phyloP scores from a whole-genome alignment of 164 flowering plant species.

The Dillenia turbinata region DNA sequence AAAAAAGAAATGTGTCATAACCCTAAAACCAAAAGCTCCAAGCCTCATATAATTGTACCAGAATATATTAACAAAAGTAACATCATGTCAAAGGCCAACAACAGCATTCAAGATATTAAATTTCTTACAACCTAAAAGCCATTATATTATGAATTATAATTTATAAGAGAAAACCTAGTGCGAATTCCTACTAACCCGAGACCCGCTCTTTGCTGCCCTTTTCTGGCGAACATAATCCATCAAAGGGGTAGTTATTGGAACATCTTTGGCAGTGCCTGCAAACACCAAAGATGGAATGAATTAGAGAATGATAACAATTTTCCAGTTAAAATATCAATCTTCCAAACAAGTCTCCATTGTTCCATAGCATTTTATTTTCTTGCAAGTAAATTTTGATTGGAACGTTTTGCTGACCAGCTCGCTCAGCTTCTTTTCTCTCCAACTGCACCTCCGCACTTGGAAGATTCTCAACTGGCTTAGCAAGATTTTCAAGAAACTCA shows the following conservation, averaged over 20 bases:
- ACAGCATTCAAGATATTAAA: too few species aligned
- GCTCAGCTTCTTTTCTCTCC: conserved; percentile 86
- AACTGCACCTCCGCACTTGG: conserved; percentile 93
- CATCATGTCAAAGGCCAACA: too few species aligned
- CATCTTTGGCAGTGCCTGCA: conserved; percentile 65
- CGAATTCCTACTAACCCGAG: conserved; percentile 46
- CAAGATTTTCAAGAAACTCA: conserved; percentile 77
- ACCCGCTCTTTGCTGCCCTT: conserved; percentile 77
- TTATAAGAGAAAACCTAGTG: not conserved
- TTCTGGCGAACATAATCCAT: conserved; percentile 90
- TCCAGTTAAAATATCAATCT: not conserved
- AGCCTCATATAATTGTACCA: too few species aligned
- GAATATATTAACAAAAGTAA: too few species aligned
- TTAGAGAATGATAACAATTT: not conserved
- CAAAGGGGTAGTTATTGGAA: conserved; percentile 69
- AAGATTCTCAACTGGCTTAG: conserved; percentile 91
- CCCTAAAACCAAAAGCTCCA: too few species aligned
- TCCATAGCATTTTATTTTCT: not conserved
- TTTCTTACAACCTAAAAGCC: too few species aligned
- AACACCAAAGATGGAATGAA: conserved; percentile 1
- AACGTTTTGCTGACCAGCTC: conserved; percentile 52
- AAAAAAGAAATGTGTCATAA: too few species aligned
- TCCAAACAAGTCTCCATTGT: not conserved
- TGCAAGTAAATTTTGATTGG: not conserved
- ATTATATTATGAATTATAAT: not conserved